Evolutionary conservation across 495 filamentous ascomycete genomes (phyloP).

Genomic region (Neurospora sp.): DNA sequence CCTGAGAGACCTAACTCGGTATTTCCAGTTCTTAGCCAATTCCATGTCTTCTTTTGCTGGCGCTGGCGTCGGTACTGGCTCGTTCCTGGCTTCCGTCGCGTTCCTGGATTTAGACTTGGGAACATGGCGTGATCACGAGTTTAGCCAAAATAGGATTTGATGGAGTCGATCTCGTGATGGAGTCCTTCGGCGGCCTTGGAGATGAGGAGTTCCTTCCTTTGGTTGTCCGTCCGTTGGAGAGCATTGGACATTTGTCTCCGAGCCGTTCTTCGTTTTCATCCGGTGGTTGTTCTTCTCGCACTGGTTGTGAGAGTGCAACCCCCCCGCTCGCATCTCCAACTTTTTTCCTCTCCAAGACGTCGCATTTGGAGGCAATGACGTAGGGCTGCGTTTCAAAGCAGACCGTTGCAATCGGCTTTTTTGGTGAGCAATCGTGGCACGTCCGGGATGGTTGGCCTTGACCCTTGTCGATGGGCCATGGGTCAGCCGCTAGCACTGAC

Average conservation of each 20-base stretch:
- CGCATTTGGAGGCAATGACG: not conserved
- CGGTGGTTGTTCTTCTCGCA: not conserved
- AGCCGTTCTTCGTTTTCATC: not conserved
- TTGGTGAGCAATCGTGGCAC: not conserved
- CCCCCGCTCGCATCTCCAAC: not conserved
- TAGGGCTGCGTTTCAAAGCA: not conserved
- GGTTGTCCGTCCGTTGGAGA: not conserved
- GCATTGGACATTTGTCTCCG: not conserved
- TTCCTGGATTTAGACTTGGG: not conserved
- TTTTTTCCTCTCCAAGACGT: not conserved
- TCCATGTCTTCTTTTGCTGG: not conserved
- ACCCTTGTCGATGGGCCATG: not conserved
- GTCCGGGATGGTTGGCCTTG: not conserved
- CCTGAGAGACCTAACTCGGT: not conserved
- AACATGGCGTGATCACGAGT: not conserved
- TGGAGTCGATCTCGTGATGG: not conserved
- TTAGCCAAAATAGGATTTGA: not conserved
- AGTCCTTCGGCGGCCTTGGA: not conserved
- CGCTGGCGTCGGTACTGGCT: not conserved
- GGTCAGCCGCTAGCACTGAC: not conserved
- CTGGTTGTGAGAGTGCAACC: not conserved
- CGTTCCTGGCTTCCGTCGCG: not conserved
- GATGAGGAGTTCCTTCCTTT: not conserved
- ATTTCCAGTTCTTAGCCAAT: not conserved
- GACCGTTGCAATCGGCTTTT: not conserved